phyloP scores from a whole-genome alignment of 1,139 yeast species.

The Debaryomyces sp. region DNA sequence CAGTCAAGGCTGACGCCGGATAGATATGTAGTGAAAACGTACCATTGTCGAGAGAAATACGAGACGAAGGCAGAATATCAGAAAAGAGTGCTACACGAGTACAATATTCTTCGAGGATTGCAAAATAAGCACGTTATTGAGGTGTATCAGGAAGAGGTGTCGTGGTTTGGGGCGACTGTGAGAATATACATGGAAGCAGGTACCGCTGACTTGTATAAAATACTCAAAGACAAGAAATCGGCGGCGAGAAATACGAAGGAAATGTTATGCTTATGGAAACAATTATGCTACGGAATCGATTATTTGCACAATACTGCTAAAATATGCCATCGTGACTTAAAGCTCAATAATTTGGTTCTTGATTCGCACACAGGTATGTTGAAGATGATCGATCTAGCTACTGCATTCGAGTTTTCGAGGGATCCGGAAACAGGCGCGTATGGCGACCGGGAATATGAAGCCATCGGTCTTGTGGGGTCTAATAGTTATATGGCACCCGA shows the following conservation, averaged over 20 bases:
- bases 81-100: slow-evolving; percentile 41
- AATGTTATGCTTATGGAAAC: slow-evolving; percentile 37
- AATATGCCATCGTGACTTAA: slow-evolving; percentile 47
- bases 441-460: slow-evolving; percentile 12
- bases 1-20: slow-evolving; percentile 16
- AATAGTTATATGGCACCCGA: slow-evolving; percentile 52
- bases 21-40: slow-evolving; percentile 44
- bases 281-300: slow-evolving; percentile 31
- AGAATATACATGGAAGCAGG: slow-evolving; percentile 40
- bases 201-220: slow-evolving; percentile 21
- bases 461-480: slow-evolving; percentile 56
- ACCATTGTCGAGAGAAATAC: slow-evolving; percentile 35
- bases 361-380: slow-evolving; percentile 23
- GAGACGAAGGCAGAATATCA: slow-evolving; percentile 42
- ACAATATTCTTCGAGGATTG: slow-evolving; percentile 26
- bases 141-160: slow-evolving; percentile 27
- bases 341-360: slow-evolving; percentile 41
- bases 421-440: slow-evolving; percentile 9
- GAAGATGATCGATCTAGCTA: slow-evolving; percentile 45
- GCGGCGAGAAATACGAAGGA: slow-evolving; percentile 15
- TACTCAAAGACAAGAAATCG: slow-evolving; percentile 9
- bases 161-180: slow-evolving; percentile 22
- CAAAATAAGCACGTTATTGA: slow-evolving; percentile 39
- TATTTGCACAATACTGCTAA: slow-evolving; percentile 32
- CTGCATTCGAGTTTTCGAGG: slow-evolving; percentile 21